These are phyloP conservation scores for Pestalotiopsis sp. DNA, from an alignment of 2,329 filamentous ascomycete genomes.

Conservation along the genomic window DNA sequence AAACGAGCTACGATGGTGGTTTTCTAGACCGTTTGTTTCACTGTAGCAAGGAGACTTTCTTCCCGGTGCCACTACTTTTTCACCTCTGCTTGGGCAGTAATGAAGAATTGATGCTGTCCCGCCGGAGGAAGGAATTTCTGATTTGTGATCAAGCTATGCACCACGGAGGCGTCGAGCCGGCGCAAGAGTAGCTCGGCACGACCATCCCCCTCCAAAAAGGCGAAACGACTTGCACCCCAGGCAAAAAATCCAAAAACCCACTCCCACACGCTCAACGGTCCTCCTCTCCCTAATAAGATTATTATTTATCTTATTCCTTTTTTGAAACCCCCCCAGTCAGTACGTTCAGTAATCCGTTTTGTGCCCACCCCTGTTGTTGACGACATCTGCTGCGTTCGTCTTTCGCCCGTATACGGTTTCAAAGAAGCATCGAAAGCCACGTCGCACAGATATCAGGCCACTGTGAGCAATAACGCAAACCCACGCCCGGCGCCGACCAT, in stretches of 20 bases:
- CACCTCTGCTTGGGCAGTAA: background rate
- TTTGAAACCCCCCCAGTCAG: background rate
- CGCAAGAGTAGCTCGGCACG: slow-evolving; percentile 2
- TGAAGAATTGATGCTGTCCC: background rate
- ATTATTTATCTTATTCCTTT: background rate
- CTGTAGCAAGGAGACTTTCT: background rate
- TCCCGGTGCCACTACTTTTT: background rate
- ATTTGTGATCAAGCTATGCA: slow-evolving; percentile 11
- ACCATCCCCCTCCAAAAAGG: background rate
- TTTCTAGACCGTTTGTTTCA: background rate
- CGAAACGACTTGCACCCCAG: background rate
- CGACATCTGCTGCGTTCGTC: background rate
- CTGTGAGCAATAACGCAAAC: background rate
- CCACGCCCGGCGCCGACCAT: background rate
- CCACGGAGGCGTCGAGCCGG: background rate
- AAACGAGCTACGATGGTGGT: too few species aligned
- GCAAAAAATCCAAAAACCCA: background rate
- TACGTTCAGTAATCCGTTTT: background rate
- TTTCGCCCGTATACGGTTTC: background rate
- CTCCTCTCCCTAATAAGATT: background rate
- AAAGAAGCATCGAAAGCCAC: background rate
- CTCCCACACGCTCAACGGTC: background rate
- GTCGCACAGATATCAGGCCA: background rate
- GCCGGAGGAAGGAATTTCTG: background rate
- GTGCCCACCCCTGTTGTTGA: background rate